A percentile compares a stretch with the other conserved stretches of the same genome.
Evolutionary conservation across 2,329 filamentous ascomycete species (phyloP).

Genomic region (Hypoxylon sp.): DNA sequence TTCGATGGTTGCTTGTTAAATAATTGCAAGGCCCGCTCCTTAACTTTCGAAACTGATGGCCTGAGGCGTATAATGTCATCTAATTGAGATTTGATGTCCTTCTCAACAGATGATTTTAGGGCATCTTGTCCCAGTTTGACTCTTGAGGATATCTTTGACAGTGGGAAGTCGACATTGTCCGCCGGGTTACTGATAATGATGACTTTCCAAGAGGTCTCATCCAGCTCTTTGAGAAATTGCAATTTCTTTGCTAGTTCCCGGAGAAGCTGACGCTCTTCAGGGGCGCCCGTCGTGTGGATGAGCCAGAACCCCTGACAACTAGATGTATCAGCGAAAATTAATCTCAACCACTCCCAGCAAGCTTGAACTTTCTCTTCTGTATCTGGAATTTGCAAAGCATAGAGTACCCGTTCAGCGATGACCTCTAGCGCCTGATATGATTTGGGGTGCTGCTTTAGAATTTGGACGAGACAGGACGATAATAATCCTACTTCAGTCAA

Average conservation of each 20-base stretch:
- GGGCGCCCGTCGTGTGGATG: slow-evolving; percentile 20
- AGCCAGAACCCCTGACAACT: slow-evolving; percentile 24
- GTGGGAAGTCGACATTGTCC: not conserved
- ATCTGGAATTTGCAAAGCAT: not conserved
- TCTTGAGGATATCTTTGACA: not conserved
- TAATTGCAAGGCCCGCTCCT: slow-evolving; percentile 7
- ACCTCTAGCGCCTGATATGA: not conserved
- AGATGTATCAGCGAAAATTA: slow-evolving; percentile 8
- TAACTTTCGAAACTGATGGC: not conserved
- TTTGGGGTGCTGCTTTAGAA: slow-evolving; percentile 22
- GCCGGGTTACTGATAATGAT: slow-evolving; percentile 17
- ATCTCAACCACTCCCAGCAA: slow-evolving; percentile 25
- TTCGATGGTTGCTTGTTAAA: slow-evolving; percentile 6
- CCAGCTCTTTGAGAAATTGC: slow-evolving; percentile 9
- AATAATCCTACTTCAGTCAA: slow-evolving; percentile 27
- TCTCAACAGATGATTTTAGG: slow-evolving; percentile 16
- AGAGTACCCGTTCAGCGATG: not conserved
- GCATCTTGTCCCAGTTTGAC: slow-evolving; percentile 2
- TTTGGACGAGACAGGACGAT: slow-evolving; percentile 27
- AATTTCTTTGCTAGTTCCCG: slow-evolving; percentile 7
- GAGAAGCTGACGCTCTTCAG: slow-evolving; percentile 5
- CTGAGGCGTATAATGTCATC: slow-evolving; percentile 1
- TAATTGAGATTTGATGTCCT: slow-evolving; percentile 18
- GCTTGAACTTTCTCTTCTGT: not conserved
- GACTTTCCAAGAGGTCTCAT: slow-evolving; percentile 22